Evolutionary conservation across 345 rosid species (phyloP), one percentile per base, ranked within the genome.

Genomic region (Sisymbrium irio): DNA sequence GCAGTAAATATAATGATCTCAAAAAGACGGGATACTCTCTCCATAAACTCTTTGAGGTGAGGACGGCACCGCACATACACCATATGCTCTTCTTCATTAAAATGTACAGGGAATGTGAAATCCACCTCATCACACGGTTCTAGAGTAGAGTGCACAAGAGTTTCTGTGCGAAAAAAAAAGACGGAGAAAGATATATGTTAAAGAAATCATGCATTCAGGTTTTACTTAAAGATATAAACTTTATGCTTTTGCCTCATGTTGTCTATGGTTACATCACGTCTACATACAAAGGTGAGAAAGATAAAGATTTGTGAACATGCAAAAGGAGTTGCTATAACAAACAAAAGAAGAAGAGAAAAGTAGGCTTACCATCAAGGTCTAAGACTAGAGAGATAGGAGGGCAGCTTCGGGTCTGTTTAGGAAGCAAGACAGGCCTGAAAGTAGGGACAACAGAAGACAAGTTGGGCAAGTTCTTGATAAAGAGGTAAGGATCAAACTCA

Each of bases 1-100:
- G 99, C 99, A 19, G 99, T 96, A 79, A 96, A 96, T 78, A 96
- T 90, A 46, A 90, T 85, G 50, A 96, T 89, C 87, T 96, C 98
- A 67, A 96, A 96, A 28, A 89, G 87, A 74, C 85, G 37, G 9
- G 98, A 77, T 64, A 88, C 93, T 78, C 92, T 82, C 78, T 96
- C 99, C 95, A 92, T 79, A 72, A 96, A 96, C 73, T 90, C 96
- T 69, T 80, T 83, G 58, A 96, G 89, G 80, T 88, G 78, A 74
- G 99, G 99, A 28, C 99, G 97, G 63, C 98, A 92, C 30, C 96
- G 82, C 53, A 96, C 99, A 60, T 86, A 92, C 30, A 96, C 95
- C 41, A 80, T 90, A 71, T 96, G 97, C 77, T 96, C 87, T 58
- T 92, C 89, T 37, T 81, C 85, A 75, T 92, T 96, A 61, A 89